Base-by-base conservation (phyloP, 1,139 yeast genomes). In the Blastobotrys capitulatus region DNA sequence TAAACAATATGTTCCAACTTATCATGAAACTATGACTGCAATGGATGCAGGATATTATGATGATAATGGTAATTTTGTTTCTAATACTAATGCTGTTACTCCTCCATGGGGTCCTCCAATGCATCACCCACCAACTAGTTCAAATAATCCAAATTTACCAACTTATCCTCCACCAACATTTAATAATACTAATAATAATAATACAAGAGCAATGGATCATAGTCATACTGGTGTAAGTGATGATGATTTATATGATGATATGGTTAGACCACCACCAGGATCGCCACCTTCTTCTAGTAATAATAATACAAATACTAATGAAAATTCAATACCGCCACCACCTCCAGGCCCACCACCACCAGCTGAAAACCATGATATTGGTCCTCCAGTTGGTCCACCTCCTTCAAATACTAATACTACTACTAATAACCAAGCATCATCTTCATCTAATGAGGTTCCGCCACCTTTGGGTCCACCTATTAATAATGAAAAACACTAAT, bases 21-120 rank as follows among this genome's bases (percentile, higher is more conserved):
- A 73, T 47, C 70, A 69, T 46, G 74, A 74, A 13, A 42, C 52
- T 26, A 84, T 75, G 16, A 72, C 75, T 35, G 80, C 85, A 1
- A 80, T 79, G 55, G 96, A 88, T 62, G 79, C 85, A 64, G 96
- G 96, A 0, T 85, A 78, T 64, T 89, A 87, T 61, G 96, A 87
- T 66, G 70, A 70, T 34, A 68, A 75, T 42, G 96, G 96, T 1
- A 76, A 67, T 52, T 77, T 77, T 61, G 75, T 76, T 48, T 8
- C 41, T 2, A 35, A 35, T 12, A 5, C 4, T 16, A 18, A 29
- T 13, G 6, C n/a, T 29, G 13, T 18, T 2, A 6, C 6, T 6
- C 38, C 38, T 18, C 6, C 39, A n/a, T 22, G 16, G 22, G 29
- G 31, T 25, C 43, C 42, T 8, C 52, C 54, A 15, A 43, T 46